These are phyloP conservation scores for Colletotrichum musae DNA, from an alignment of 2,329 filamentous ascomycete genomes.

Conservation along the genomic window DNA sequence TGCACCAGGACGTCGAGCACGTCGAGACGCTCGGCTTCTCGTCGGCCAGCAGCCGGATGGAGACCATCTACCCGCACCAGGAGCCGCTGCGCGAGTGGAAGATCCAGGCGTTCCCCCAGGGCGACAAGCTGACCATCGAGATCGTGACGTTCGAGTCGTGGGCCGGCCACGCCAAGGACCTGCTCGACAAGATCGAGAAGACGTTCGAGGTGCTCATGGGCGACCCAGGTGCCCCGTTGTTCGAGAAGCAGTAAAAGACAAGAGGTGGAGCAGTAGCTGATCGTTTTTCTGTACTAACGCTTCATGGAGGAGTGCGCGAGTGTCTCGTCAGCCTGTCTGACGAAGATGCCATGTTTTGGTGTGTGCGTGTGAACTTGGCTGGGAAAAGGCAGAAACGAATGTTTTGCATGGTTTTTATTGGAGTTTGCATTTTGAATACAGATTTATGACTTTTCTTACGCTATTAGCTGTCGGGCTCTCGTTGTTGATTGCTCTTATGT, in stretches of 20 bases:
- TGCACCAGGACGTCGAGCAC: slow-evolving; percentile 73
- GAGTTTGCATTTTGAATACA: slow-evolving; percentile 18
- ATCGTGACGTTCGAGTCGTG: slow-evolving; percentile 73
- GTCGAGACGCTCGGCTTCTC: slow-evolving; percentile 67
- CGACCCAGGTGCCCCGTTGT: slow-evolving; percentile 50
- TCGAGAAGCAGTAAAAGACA: slow-evolving; percentile 39
- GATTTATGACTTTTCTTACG: background rate
- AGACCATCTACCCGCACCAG: slow-evolving; percentile 72
- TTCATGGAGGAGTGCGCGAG: background rate
- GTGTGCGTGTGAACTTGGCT: background rate
- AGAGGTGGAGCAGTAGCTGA: no score
- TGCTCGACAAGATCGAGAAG: slow-evolving; percentile 65
- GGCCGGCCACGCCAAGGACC: slow-evolving; percentile 63
- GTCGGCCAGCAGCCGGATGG: slow-evolving; percentile 58
- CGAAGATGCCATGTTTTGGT: slow-evolving; percentile 5
- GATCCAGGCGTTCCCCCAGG: slow-evolving; percentile 71
- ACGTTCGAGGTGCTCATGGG: slow-evolving; percentile 58
- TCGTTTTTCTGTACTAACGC: background rate
- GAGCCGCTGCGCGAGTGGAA: slow-evolving; percentile 72
- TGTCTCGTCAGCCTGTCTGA: slow-evolving; percentile 2
- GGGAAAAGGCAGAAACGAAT: slow-evolving; percentile 6
- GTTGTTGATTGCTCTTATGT: background rate
- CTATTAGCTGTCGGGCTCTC: no score
- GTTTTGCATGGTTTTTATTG: slow-evolving; percentile 8
- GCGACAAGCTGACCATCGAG: slow-evolving; percentile 67